Conservation (phyloP, 2,329 filamentous ascomycete genomes). For the Colletotrichum lini region DNA sequence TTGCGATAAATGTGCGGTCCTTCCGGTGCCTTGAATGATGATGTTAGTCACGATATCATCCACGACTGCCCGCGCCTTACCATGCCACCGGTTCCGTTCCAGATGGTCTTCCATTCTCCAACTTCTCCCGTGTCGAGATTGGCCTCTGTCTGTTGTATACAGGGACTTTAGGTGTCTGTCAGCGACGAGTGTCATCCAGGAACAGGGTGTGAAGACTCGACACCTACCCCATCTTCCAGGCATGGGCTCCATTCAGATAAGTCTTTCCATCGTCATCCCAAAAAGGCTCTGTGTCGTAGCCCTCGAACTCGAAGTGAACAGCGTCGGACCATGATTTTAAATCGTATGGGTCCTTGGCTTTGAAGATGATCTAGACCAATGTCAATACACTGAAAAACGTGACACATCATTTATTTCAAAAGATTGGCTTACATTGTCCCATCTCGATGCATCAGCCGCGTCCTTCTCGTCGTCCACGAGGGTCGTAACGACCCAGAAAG, state of each 20-base stretch:
- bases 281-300: slow-evolving; percentile 62
- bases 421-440: slow-evolving; percentile 46
- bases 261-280: slow-evolving; percentile 69
- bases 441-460: slow-evolving; percentile 16
- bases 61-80: not conserved
- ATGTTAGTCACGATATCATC: not conserved
- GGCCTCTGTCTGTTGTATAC: slow-evolving; percentile 60
- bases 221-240: slow-evolving; percentile 53
- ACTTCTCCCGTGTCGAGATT: slow-evolving; percentile 45
- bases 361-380: slow-evolving; percentile 33
- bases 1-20: slow-evolving; percentile 69
- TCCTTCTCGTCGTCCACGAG: slow-evolving; percentile 28
- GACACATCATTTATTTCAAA: slow-evolving; percentile 47
- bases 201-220: slow-evolving; percentile 56
- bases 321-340: slow-evolving; percentile 47
- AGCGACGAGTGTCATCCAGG: slow-evolving; percentile 48
- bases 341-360: slow-evolving; percentile 42
- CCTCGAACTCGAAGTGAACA: slow-evolving; percentile 43
- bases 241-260: slow-evolving; percentile 58
- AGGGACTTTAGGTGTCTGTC: slow-evolving; percentile 55
- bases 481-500: slow-evolving; percentile 52
- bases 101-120: slow-evolving; percentile 20
- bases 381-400: not conserved
- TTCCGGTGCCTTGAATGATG: slow-evolving; percentile 50
- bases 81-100: slow-evolving; percentile 31